Evolutionary conservation across 768 basidiomycete species (phyloP).

Genomic region (Serendipita sp.): DNA sequence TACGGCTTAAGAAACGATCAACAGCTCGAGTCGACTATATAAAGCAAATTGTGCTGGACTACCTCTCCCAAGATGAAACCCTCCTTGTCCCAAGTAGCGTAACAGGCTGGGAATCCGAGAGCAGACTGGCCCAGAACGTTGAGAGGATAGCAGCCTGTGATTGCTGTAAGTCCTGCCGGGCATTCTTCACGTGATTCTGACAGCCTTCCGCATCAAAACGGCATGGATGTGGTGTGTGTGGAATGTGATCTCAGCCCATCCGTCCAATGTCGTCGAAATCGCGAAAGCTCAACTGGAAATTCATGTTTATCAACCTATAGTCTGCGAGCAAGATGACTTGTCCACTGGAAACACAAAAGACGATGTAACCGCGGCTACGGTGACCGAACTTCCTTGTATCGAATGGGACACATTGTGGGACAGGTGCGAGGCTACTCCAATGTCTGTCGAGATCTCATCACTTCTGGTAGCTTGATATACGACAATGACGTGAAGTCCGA

Average conservation of each 20-base stretch:
- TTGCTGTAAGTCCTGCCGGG: constrained; percentile 18
- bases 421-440: constrained; percentile 17
- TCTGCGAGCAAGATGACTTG: constrained; percentile 49
- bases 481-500: constrained; percentile 69
- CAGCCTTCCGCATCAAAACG: not conserved
- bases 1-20: constrained; percentile 2
- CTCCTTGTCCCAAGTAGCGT: constrained; percentile 56
- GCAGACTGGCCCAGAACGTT: constrained; percentile 54
- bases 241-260: constrained; percentile 37
- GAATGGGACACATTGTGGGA: constrained; percentile 84
- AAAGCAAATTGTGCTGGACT: not conserved
- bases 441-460: not conserved
- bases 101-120: constrained; percentile 63
- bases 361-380: constrained; percentile 72
- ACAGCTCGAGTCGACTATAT: constrained; percentile 4
- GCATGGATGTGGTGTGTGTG: no score
- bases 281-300: constrained; percentile 54
- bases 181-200: not conserved
- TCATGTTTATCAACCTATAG: constrained; percentile 67
- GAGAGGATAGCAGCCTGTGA: constrained; percentile 61
- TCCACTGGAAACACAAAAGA: constrained; percentile 28
- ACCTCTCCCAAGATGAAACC: not conserved
- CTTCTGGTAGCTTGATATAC: constrained; percentile 54
- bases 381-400: constrained; percentile 73
- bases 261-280: constrained; percentile 33